Conservation (phyloP, 805 yeast species). For the Isabelozyma gotoi region DNA sequence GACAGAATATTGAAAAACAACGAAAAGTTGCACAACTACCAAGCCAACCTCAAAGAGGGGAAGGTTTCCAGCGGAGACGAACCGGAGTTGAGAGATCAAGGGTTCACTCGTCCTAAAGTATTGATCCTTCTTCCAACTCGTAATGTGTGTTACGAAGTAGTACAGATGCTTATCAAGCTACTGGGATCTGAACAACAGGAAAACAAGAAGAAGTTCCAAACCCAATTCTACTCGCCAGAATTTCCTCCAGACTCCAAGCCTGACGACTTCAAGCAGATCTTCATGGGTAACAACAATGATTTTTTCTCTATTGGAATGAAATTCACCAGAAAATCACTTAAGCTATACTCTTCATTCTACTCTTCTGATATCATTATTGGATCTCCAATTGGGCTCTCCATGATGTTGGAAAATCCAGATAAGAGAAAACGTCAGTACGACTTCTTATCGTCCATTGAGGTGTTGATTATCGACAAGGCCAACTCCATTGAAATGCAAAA, state of each 20-base stretch:
- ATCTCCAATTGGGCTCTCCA: conserved; percentile 81
- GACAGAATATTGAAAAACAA: conserved; percentile 82
- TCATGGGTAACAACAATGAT: conserved; percentile 89
- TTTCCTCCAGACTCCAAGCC: conserved; percentile 62
- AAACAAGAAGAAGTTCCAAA: conserved; percentile 70
- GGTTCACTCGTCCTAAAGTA: conserved; percentile 91
- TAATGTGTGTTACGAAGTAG: conserved; percentile 68
- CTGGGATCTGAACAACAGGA: conserved; percentile 77
- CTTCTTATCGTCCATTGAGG: conserved; percentile 85
- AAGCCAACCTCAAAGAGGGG: conserved; percentile 38
- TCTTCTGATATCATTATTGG: conserved; percentile 85
- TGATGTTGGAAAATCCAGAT: conserved; percentile 67
- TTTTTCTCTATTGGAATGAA: conserved; percentile 89
- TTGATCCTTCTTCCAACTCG: conserved; percentile 83
- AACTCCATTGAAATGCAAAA: conserved; percentile 90
- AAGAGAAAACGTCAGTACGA: conserved; percentile 66
- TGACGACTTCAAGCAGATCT: conserved; percentile 73
- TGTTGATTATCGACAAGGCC: conserved; percentile 76
- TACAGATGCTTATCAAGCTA: conserved; percentile 57
- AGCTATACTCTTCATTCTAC: conserved; percentile 80
- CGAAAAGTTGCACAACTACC: conserved; percentile 47
- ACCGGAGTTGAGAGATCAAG: conserved; percentile 83
- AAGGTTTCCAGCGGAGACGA: conserved; percentile 40
- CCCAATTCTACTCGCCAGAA: conserved; percentile 61
- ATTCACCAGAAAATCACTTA: conserved; percentile 82